Base-by-base conservation (phyloP, 306 rosid species). In the Cicer pinnatifidum region DNA sequence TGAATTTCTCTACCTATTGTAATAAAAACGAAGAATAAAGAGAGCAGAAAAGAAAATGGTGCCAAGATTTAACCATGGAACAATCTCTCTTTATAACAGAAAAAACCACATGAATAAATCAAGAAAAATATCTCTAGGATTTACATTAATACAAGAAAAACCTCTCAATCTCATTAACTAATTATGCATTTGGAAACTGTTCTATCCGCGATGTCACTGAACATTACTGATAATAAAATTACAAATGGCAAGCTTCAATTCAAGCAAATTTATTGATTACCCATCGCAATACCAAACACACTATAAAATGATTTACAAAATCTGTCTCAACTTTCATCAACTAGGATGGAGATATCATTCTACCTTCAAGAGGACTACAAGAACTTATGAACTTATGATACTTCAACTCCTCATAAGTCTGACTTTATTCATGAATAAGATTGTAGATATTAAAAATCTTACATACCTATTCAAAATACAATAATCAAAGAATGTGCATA, bases 401-500 rank as follows among this genome's bases (percentile, higher is more conserved):
- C 5, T 2, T n/a, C 4, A 45, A 45, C 50, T 45, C 50, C 12
- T 45, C 13, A 10, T 11, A 45, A 11, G 50, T 11, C 50, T 45
- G n/a, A 10, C 50, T 45, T 45, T 2, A 45, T 45, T 9, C 50
- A 45, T 2, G 13, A 45, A 45, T 8, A 9, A 9, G 12, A 45
- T 45, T 45, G 50, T 45, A 9, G n/a, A 45, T 45, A 45, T 10
- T 45, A 9, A 2, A 9, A 9, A 12, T 10, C 11, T 45, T 45
- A 45, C 50, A 9, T 45, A 6, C 7, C 53, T 5, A 12, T 48
- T 16, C 53, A 48, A 48, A 48, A n/a, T 12, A 12, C 53, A 12
- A 48, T n/a, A n/a, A 48, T 48, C 53, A 48, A 48, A 48, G 53
- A 48, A 45, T 45, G 53, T 48, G 53, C 6, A 48, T n/a, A 48